phyloP scores from a whole-genome alignment of 495 filamentous ascomycete genomes.

The Apodospora peruviana region DNA sequence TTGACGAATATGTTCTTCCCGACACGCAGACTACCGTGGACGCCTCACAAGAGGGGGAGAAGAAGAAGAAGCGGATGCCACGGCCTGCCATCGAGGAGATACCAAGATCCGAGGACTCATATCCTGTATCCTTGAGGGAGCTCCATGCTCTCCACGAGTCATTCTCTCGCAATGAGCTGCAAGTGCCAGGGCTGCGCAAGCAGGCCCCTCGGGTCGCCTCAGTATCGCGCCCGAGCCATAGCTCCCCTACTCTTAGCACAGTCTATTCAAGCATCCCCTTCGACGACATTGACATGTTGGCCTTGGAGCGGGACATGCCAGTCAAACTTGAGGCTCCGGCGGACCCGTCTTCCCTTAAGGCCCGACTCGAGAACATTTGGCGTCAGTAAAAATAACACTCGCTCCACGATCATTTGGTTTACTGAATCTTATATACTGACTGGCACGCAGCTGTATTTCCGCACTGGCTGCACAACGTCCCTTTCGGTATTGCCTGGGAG shows the following conservation, averaged over 20 bases:
- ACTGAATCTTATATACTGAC: slow-evolving; percentile 6
- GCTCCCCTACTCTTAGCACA: neutral
- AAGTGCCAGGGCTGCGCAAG: too few relatives aligned
- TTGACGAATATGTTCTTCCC: neutral
- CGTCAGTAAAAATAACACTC: slow-evolving; percentile 12
- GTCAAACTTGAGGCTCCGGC: neutral
- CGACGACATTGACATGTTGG: neutral
- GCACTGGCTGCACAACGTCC: slow-evolving; percentile 27
- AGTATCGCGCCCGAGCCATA: neutral
- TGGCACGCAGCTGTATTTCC: slow-evolving; percentile 30
- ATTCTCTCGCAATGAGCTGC: neutral
- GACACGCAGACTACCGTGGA: slow-evolving; percentile 3
- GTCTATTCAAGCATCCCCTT: neutral
- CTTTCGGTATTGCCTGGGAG: slow-evolving; percentile 42
- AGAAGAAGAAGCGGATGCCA: too few relatives aligned
- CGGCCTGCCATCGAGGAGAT: too few relatives aligned
- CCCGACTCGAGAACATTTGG: slow-evolving; percentile 23
- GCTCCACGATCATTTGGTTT: too few relatives aligned
- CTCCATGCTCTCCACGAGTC: neutral
- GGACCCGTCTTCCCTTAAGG: neutral
- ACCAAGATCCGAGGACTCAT: slow-evolving; percentile 1
- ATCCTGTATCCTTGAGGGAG: neutral
- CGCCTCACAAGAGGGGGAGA: neutral
- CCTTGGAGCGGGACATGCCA: neutral
- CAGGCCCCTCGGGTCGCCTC: too few relatives aligned